Evolutionary conservation across 1,284 basidiomycete species (phyloP), one percentile per base, ranked within the genome.

Genomic region (Leucoagaricus sp.): DNA sequence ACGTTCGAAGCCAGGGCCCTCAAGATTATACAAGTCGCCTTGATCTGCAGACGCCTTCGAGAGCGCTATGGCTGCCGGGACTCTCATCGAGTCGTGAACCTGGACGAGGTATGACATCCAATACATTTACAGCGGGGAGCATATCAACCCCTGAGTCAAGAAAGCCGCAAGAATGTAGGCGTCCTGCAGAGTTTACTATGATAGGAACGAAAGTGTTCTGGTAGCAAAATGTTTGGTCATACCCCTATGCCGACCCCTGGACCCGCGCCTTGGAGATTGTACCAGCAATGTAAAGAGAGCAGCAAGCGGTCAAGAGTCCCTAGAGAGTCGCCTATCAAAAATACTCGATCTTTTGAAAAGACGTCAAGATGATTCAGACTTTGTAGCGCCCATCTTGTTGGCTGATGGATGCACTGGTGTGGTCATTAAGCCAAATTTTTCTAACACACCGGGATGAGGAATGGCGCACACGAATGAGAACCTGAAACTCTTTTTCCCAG

Each of bases 401-500:
- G 59, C 17, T 40, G 49, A 25, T 31, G 31, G 26, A 38, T 64
- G 50, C 58, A 58, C 53, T 53, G 51, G 12, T 17, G 17, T 4
- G 23, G 19, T 8, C 19, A 12, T 31, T 47, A 49, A 13, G 9
- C 13, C 15, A 34, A 21, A n/a, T 13, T 17, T 28, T 7, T 12
- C 4, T 12, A n/a, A n/a, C n/a, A n/a, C 25, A 13, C 12, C 10
- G 9, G 19, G 36, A 8, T 33, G 1, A 19, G 13, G 7, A 13
- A 19, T 13, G 10, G 55, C 64, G 49, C 56, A 80, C 79, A 59
- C 75, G 69, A 3, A 77, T 55, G 15, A 83, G 51, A 3, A 71
- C 71, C 47, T 65, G 67, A 1, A 73, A 74, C 49, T 75, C 75
- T 4, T 67, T 61, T 51, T 82, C 80, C 75, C 77, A 82, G 8